Percentiles rank a stretch among this genome's conserved stretches.
These are phyloP conservation scores for Desmodesmus armatus DNA, from an alignment of 139 green algal species.

Conservation along the genomic window DNA sequence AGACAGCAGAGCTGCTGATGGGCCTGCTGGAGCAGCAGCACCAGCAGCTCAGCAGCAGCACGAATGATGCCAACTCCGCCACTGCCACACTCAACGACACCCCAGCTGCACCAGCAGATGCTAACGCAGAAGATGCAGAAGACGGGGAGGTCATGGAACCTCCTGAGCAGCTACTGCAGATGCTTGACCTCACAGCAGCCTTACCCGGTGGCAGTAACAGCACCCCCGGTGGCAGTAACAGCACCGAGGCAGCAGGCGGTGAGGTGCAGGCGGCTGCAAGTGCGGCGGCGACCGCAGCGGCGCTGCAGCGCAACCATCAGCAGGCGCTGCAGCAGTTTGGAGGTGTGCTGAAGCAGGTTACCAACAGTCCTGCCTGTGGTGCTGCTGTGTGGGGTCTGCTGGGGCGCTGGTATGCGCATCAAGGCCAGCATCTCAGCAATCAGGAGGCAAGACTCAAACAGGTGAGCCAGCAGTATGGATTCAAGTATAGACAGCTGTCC, in stretches of 20 bases:
- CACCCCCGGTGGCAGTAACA: background rate
- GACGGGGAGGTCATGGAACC: constrained; percentile 42
- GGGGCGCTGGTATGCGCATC: constrained; percentile 59
- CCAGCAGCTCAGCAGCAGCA: constrained; percentile 16
- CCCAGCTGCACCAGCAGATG: constrained; percentile 8
- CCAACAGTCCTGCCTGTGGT: constrained; percentile 16
- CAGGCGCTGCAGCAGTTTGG: constrained; percentile 45
- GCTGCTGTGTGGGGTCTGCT: constrained; percentile 63
- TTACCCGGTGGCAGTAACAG: constrained; percentile 1
- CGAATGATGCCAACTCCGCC: background rate
- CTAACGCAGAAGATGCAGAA: constrained; percentile 5
- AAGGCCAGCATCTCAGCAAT: constrained; percentile 57
- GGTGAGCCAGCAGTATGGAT: constrained; percentile 50
- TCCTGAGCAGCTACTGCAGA: constrained; percentile 42
- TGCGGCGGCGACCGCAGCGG: constrained; percentile 24
- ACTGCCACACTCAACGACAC: no score
- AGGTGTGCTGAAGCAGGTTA: constrained; percentile 46
- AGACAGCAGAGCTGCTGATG: constrained; percentile 30
- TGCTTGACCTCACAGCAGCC: constrained; percentile 41
- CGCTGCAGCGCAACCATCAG: constrained; percentile 42
- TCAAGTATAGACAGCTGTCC: no score
- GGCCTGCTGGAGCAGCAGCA: background rate
- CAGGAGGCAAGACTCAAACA: constrained; percentile 77
- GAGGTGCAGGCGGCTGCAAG: background rate
- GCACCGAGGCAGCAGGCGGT: no score